These are phyloP conservation scores for Myrica gale DNA, from an alignment of 306 rosid species.

Conservation along the genomic window DNA sequence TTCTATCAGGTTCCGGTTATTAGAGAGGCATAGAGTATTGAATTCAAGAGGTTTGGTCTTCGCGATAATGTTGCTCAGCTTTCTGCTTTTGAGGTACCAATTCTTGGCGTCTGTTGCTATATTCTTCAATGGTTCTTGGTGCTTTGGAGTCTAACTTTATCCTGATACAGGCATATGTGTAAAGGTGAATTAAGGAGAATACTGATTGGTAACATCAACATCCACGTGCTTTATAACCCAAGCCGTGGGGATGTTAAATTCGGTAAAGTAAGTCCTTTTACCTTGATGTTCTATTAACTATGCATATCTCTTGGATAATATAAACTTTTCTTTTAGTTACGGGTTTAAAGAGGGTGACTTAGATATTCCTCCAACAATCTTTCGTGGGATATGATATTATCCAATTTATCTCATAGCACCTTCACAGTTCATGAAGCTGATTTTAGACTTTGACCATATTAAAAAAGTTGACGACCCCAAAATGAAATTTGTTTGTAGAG, in stretches of 20 bases:
- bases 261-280: constrained; percentile 67
- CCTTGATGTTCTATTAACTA: background rate
- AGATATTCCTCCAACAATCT: background rate
- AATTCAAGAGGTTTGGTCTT: constrained; percentile 71
- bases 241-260: constrained; percentile 79
- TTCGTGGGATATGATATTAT: background rate
- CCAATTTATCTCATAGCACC: background rate
- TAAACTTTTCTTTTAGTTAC: background rate
- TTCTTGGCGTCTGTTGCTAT: constrained; percentile 18
- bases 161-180: constrained; percentile 73
- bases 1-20: constrained; percentile 55
- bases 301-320: background rate
- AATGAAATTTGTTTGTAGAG: background rate
- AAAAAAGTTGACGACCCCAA: background rate
- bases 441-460: background rate
- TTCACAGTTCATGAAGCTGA: background rate
- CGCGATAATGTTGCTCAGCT: constrained; percentile 92
- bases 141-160: constrained; percentile 52
- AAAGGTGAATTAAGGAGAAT: constrained; percentile 67
- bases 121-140: background rate
- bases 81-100: constrained; percentile 71
- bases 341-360: background rate
- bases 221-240: constrained; percentile 85
- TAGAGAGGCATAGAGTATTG: constrained; percentile 59
- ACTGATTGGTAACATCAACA: constrained; percentile 55